Percentiles rank a stretch among this genome's conserved stretches.
These are phyloP conservation scores for Globisporangium middletonii DNA, from an alignment of 352 stramenopile species.

Conservation along the genomic window DNA sequence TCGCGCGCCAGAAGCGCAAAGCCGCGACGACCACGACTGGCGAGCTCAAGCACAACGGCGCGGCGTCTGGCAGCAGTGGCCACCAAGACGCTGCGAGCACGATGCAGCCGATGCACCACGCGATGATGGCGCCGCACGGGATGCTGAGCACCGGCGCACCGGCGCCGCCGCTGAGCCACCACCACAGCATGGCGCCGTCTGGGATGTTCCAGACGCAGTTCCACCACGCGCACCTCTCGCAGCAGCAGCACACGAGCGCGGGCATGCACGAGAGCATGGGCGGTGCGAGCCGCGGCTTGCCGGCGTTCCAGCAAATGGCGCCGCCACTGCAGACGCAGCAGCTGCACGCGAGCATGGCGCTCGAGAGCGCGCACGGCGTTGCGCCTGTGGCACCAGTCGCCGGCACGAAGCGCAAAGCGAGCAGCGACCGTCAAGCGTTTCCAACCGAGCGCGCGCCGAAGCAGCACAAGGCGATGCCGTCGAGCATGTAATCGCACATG, in stretches of 20 bases:
- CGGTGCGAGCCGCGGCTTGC: conserved; percentile 23
- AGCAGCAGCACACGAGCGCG: conserved; percentile 4
- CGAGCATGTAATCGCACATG: conserved; percentile 5
- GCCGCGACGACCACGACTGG: conserved; percentile 34
- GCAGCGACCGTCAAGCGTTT: conserved; percentile 13
- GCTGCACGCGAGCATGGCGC: conserved; percentile 18
- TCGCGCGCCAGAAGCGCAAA: conserved; percentile 82
- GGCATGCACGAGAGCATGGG: conserved; percentile 2
- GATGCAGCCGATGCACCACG: conserved; percentile 27
- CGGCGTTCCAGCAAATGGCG: conserved; percentile 47
- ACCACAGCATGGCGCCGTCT: conserved; percentile 21
- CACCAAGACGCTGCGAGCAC: background rate
- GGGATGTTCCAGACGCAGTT: conserved; percentile 17
- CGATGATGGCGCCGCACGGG: conserved; percentile 21
- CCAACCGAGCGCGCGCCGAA: conserved; percentile 16
- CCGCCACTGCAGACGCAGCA: conserved; percentile 13
- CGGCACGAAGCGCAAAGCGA: conserved; percentile 45
- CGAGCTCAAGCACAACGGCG: conserved; percentile 21
- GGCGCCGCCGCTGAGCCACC: background rate
- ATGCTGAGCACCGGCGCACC: conserved; percentile 4
- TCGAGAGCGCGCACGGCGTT: background rate
- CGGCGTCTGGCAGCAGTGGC: conserved; percentile 1
- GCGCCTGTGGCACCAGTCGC: conserved; percentile 13
- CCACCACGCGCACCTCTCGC: conserved; percentile 14
- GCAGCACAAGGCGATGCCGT: conserved; percentile 16